Evolutionary conservation across 768 basidiomycete genomes (phyloP).

Genomic region (Megacollybia marginata): DNA sequence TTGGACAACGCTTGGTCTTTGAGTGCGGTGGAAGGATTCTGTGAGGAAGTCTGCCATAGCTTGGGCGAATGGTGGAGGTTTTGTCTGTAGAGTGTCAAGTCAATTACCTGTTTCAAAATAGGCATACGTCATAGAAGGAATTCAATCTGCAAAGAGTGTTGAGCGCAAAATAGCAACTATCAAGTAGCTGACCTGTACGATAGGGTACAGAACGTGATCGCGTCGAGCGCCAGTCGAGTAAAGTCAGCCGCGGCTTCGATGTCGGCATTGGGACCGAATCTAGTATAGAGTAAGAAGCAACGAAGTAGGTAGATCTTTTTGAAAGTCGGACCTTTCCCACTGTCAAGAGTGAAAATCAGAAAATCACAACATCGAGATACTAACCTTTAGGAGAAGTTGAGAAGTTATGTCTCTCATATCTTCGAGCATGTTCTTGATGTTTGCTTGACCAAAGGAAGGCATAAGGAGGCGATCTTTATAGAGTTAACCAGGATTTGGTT

Average conservation of each 20-base stretch:
- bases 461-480: conserved; percentile 22
- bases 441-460: conserved; percentile 30
- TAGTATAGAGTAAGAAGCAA: conserved; percentile 5
- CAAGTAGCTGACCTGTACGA: conserved; percentile 21
- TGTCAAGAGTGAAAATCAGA: not conserved
- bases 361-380: not conserved
- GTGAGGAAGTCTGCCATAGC: conserved; percentile 34
- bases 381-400: conserved; percentile 32
- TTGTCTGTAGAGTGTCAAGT: too few species aligned
- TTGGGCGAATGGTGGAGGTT: conserved; percentile 27
- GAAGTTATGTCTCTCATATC: conserved; percentile 38
- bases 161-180: not conserved
- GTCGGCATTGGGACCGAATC: conserved; percentile 32
- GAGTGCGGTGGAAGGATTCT: conserved; percentile 27
- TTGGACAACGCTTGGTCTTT: conserved; percentile 26
- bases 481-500: not conserved
- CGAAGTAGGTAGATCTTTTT: too few species aligned
- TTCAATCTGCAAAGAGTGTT: conserved; percentile 29
- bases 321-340: conserved; percentile 29
- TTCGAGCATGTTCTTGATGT: conserved; percentile 38
- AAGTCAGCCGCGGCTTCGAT: conserved; percentile 41
- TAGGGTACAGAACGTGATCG: conserved; percentile 38
- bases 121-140: conserved; percentile 32
- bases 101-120: too few species aligned
- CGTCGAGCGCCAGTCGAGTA: conserved; percentile 40